Percentiles rank a stretch among this genome's conserved stretches.
Evolutionary conservation across 2,329 filamentous ascomycete species (phyloP).

Genomic region (Lachnum nothofagi): DNA sequence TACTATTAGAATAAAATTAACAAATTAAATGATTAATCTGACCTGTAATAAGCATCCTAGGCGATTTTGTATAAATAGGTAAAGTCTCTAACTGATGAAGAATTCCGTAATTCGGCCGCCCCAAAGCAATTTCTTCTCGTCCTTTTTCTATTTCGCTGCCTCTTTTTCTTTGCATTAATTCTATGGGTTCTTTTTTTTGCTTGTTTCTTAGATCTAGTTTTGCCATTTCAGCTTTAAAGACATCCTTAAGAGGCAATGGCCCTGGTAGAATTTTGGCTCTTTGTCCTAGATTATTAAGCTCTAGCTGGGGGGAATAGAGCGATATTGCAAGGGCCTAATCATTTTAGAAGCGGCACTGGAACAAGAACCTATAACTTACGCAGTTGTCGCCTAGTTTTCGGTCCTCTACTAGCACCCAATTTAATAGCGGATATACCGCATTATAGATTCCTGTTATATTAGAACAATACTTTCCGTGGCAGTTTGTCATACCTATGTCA

Average conservation of each 20-base stretch:
- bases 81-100: constrained; percentile 5
- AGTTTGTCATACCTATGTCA: constrained; percentile 12
- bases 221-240: constrained; percentile 9
- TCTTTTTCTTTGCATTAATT: constrained; percentile 7
- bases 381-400: constrained; percentile 12
- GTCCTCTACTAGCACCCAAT: constrained; percentile 14
- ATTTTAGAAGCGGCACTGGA: constrained; percentile 9
- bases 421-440: constrained; percentile 13
- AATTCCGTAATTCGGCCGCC: constrained; percentile 2
- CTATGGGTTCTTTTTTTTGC: constrained; percentile 6
- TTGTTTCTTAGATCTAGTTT: constrained; percentile 9
- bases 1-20: constrained; percentile 7
- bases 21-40: constrained; percentile 6
- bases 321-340: constrained; percentile 12
- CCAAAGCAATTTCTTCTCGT: constrained; percentile 5
- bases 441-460: constrained; percentile 13
- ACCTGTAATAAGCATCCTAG: constrained; percentile 19
- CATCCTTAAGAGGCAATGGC: background rate
- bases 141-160: constrained; percentile 11
- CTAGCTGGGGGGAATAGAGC: constrained; percentile 11
- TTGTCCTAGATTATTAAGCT: constrained; percentile 4
- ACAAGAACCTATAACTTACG: constrained; percentile 7
- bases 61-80: constrained; percentile 13
- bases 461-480: constrained; percentile 5
- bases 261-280: constrained; percentile 9